phyloP scores from a whole-genome alignment of 768 basidiomycete species.

The Tylopilus intermedius region DNA sequence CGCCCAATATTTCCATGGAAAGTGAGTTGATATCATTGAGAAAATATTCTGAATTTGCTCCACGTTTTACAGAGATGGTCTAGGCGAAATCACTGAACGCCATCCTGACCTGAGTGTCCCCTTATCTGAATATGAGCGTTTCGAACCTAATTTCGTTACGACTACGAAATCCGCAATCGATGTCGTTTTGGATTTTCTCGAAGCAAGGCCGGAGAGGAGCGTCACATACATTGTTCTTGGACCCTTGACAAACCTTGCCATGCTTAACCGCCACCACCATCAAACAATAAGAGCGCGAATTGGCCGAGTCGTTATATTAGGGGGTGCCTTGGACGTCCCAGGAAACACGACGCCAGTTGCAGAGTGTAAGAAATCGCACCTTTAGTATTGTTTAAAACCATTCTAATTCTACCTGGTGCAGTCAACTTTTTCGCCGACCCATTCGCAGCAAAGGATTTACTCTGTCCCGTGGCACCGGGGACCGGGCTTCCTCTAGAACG shows the following conservation, averaged over 20 bases:
- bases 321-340: slow-evolving; percentile 88
- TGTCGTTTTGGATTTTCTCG: slow-evolving; percentile 52
- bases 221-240: slow-evolving; percentile 73
- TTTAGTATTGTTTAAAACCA: no score
- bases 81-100: slow-evolving; percentile 53
- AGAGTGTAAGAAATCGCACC: slow-evolving; percentile 57
- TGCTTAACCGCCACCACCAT: slow-evolving; percentile 52
- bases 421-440: slow-evolving; percentile 90
- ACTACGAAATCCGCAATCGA: slow-evolving; percentile 47
- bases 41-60: slow-evolving; percentile 1
- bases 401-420: slow-evolving; percentile 24
- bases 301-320: slow-evolving; percentile 83
- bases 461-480: slow-evolving; percentile 38
- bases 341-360: slow-evolving; percentile 80
- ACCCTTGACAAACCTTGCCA: slow-evolving; percentile 77
- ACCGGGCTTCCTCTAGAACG: slow-evolving; percentile 57
- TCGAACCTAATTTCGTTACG: slow-evolving; percentile 44
- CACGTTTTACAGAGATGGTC: slow-evolving; percentile 52
- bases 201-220: slow-evolving; percentile 43
- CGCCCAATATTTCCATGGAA: slow-evolving; percentile 84
- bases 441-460: slow-evolving; percentile 68
- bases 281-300: slow-evolving; percentile 51
- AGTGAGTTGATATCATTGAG: slow-evolving; percentile 34
- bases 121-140: slow-evolving; percentile 8
- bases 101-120: slow-evolving; percentile 58